Percentiles rank a stretch among this genome's conserved stretches.
Evolutionary conservation across 73 alveolate species (phyloP).

Genomic region (Loxodes magnus): DNA sequence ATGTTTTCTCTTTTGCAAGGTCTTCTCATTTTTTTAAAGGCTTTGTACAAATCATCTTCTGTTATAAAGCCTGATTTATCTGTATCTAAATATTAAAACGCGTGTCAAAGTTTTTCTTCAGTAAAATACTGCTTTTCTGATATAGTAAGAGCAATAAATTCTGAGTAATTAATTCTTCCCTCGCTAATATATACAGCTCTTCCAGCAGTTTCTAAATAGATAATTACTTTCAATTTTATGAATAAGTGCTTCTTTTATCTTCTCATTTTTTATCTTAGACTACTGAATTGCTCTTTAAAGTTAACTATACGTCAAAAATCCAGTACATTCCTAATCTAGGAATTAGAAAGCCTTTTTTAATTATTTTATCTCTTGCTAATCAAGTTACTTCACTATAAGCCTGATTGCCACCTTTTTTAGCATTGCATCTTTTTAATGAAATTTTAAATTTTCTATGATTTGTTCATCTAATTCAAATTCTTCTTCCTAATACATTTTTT

Average conservation of each 20-base stretch:
- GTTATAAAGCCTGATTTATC: background rate
- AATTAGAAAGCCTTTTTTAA: background rate
- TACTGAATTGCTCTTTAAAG: no score
- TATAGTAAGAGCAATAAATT: background rate
- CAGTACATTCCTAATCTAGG: background rate
- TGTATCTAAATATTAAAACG: background rate
- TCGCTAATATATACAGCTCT: background rate
- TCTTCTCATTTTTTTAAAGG: background rate
- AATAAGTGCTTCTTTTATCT: no score
- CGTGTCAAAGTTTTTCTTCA: background rate
- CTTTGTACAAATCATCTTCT: background rate
- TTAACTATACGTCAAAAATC: background rate
- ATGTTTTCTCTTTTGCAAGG: no score
- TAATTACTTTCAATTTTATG: background rate
- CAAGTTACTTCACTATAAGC: background rate
- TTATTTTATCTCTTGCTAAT: background rate
- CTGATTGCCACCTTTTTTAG: background rate
- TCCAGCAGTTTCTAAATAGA: background rate
- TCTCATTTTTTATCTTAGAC: no score
- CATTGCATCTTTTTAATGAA: background rate
- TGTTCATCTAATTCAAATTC: background rate
- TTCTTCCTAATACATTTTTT: background rate
- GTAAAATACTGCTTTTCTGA: background rate
- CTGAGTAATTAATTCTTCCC: background rate
- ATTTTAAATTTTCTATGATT: background rate